Conservation (phyloP, 495 filamentous ascomycete genomes). For the Talaromyces nanjingensis region DNA sequence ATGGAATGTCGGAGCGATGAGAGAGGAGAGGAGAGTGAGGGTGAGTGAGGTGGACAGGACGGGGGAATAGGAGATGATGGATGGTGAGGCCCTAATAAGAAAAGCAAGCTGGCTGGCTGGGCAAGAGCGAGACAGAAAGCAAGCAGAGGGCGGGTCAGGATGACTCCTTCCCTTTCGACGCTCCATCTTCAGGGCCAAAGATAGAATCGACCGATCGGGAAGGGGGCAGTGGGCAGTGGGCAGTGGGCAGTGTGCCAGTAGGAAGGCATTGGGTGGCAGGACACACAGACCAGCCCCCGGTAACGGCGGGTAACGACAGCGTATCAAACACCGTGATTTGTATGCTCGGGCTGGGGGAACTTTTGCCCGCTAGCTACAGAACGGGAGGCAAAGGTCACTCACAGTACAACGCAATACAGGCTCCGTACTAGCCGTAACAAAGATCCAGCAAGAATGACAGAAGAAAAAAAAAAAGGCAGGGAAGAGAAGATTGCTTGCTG, state of each 20-base stretch:
- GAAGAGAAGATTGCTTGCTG: background rate
- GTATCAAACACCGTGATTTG: background rate
- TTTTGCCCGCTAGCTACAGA: background rate
- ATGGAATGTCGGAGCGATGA: background rate
- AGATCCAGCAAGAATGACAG: background rate
- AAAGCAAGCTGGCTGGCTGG: no score
- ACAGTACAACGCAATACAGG: background rate
- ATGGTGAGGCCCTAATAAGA: background rate
- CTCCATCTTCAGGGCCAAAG: background rate
- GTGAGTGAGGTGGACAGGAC: background rate
- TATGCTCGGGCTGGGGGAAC: background rate
- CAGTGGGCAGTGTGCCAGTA: background rate
- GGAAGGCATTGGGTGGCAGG: background rate
- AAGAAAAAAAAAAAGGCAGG: background rate
- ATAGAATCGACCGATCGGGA: conserved; percentile 4
- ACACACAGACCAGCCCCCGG: background rate
- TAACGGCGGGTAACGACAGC: background rate
- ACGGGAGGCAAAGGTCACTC: background rate
- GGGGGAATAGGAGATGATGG: background rate
- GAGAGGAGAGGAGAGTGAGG: conserved; percentile 6
- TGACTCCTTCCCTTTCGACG: background rate
- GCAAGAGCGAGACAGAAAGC: background rate
- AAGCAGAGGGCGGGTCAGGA: background rate
- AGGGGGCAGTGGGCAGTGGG: background rate
- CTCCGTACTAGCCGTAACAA: background rate